Base-by-base conservation (phyloP, 1,284 basidiomycete genomes). In the Ustanciosporium gigantosporum region DNA sequence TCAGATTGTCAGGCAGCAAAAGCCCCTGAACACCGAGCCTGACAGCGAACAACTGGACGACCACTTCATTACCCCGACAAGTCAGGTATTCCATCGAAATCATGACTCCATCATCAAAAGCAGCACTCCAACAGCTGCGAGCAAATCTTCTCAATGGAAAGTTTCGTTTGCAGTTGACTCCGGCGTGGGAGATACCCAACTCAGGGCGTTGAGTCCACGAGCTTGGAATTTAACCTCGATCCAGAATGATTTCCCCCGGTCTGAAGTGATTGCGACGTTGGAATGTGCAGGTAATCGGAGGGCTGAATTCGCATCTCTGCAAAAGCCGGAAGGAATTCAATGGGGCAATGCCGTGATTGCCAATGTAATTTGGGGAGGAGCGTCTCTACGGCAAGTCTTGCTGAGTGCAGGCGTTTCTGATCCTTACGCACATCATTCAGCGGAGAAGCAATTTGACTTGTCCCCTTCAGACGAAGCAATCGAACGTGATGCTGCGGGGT, bases 251-350 rank as follows among this genome's bases (percentile, higher is more conserved):
- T 39, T 46, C 29, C 20, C 32, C 8, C 38, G 41, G 4, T 27
- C 44, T 27, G 39, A 52, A 20, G 45, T 68, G 6, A 36, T 51
- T 4, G 66, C 68, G 14, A 64, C 60, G 1, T 48, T 70, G 25
- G 66, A 70, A 35, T 70, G 68, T 19, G 68, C 68, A 6, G 66
- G 66, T 1, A 70, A 70, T 24, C 43, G 68, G n/a, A 31, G 66
- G 7, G 25, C 50, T 2, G 68, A 70, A 41, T 42, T 70, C 24
- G 36, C 45, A 3, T 27, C 55, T 3, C 44, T 41, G 7, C 41
- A 55, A n/a, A 32, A 59, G n/a, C 41, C 56, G 4, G 61, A 68
- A 31, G 68, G 68, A 5, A 50, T 70, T 4, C 56, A 61, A 21
- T 70, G 68, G 68, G 44, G 50, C 20, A 41, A 55, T 6, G 66